Evolutionary conservation across 2,329 filamentous ascomycete species (phyloP), one percentile per base, ranked within the genome.

Genomic region (Cadophora sp.): DNA sequence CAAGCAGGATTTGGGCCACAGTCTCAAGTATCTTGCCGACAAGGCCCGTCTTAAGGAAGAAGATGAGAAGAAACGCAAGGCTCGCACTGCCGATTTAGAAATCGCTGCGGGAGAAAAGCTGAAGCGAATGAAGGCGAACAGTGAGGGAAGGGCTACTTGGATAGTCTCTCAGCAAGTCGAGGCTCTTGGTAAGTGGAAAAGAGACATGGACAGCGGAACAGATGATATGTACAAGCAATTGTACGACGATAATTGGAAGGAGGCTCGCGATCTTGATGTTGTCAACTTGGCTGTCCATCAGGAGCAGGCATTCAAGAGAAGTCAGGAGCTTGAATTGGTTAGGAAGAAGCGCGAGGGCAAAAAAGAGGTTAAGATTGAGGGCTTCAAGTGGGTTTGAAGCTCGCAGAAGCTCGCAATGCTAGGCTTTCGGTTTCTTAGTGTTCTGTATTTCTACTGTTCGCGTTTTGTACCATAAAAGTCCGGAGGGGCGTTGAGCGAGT

Each of bases 21-120:
- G 83, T 7, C 77, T 85, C 7, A 81, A 81, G 68, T 86, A 85
- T 68, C 77, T 86, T 4, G 83, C 82, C 3, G 80, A 81, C 6
- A 84, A 83, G 71, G 81, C 73, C 31, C 75, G 75, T 16, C 65
- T 65, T 26, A 84, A 83, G 72, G 73, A 74, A 37, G 76, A 73
- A 34, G 69, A 74, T 8, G 69, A 70, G 16, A 76, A 74, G 69
- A 78, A 76, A 59, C 75, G 74, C 50, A 79, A 77, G 65, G 72
- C 64, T 48, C 68, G 71, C 37, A 69, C 73, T 12, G 71, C 66
- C 24, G 71, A 75, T 34, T 37, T 75, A 59, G 76, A 79, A 53
- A 64, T 65, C 14, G 75, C 76, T 26, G 77, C 79, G 9, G 71
- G 71, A 62, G 65, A 71, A 53, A 73, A 70, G 43, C 24, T 66